Evolutionary conservation across 306 rosid genomes (phyloP), one percentile per base, ranked within the genome.

Genomic region (Trifolium repens): DNA sequence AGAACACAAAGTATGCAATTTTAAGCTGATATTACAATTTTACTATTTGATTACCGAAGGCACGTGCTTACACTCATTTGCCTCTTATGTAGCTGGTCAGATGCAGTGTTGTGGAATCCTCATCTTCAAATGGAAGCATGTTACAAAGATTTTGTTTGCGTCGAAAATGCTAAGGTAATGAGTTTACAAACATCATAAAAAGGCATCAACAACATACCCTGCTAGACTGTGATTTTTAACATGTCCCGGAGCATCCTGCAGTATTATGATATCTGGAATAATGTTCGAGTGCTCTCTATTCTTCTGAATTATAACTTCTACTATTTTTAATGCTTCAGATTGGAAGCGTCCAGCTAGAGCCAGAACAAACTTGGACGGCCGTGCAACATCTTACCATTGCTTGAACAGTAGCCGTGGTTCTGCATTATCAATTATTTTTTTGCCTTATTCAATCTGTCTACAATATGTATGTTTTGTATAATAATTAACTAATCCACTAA

Each of bases 31-130:
- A 62, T 74, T 54, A 58, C 43, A 53, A 11, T 67, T 82, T 67
- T 39, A 70, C 71, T 35, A 63, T 64, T 73, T 73, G 75, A 72
- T 82, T 76, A 13, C 78, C 67, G 66, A 66, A 24, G 60, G 61
- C 71, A 64, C 57, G 13, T 80, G 67, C 69, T 79, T 69, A 52
- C 50, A 63, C 62, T 68, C 69, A 35, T 73, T 70, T 70, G 39
- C 50, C 52, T 75, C 77, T 74, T 54, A 17, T 84, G 88, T 64
- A 91, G 98, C 82, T 92, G 98, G 98, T 84, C 92, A n/a, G 98
- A 94, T 75, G 89, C 96, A 37, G 98, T 94, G 66, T 50, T 94
- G 81, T 94, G 98, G 98, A 94, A 94, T 85, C 97, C 99, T 8
- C 69, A 94, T 85, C 89, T 89, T 83, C 83, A 79, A 69, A 90